Base-by-base conservation (phyloP, 305 asterid genomes). In the Rubia tinctorum region DNA sequence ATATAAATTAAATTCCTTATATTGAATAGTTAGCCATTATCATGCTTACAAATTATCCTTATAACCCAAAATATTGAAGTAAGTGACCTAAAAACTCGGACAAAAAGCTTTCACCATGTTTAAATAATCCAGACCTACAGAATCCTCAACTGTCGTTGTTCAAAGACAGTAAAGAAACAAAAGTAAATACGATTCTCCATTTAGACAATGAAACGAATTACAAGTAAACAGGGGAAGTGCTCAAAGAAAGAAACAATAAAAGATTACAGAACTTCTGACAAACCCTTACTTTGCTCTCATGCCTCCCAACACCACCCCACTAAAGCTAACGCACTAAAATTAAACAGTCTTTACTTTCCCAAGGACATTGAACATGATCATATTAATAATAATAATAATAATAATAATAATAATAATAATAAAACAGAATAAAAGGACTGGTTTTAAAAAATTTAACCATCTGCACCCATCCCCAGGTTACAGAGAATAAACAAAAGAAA, bases 271-370 rank as follows among this genome's bases (percentile, higher is more conserved):
- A 20, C 71, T 75, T 70, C 78, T 70, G 71, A 73, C 81, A 72
- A 66, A 43, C 69, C 71, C 73, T 53, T n/a, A 22, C 44, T 45
- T 56, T 73, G 65, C 73, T 53, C 17, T 64, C 71, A 43, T 22
- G 39, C 75, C 79, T 53, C 76, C 85, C 84, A 79, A 76, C 75
- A 76, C 78, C 75, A 81, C 49, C 81, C 75, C 83, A 73, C 75
- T 59, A 56, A 69, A 72, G 71, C 66, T 53, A 53, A 44, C 82
- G 37, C 74, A 75, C 77, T 76, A 78, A 68, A 58, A 79, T 27
- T 27, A 27, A 82, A 78, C 39, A 70, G 18, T 30, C n/a, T 37
- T 17, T 20, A 25, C 15, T 1, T 39, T 13, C 30, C 69, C 47
- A 64, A 5, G 37, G 6, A 3, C 5, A 30, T 1, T 25, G 66